These are phyloP conservation scores for Mucor piriformis DNA, from an alignment of 371 early-diverging fungal species.

Conservation along the genomic window DNA sequence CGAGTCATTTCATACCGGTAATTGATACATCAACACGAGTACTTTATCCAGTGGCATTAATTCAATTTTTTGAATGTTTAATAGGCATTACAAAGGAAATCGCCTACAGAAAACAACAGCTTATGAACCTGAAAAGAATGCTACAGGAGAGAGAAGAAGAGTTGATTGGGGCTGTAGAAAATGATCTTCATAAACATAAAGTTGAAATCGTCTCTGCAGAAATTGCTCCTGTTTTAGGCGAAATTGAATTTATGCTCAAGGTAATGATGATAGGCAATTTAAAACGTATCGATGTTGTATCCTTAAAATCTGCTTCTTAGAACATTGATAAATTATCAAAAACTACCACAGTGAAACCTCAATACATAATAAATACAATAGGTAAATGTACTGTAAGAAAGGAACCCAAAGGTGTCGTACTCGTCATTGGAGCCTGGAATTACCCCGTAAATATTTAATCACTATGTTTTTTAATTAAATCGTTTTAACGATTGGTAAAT, in stretches of 20 bases:
- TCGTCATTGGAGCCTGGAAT: conserved; percentile 87
- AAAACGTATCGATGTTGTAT: background rate
- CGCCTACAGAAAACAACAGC: conserved; percentile 68
- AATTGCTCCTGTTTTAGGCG: conserved; percentile 64
- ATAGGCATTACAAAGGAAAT: conserved; percentile 47
- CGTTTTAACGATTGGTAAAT: background rate
- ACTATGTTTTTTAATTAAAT: background rate
- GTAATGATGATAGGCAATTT: conserved; percentile 12
- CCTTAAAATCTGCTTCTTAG: conserved; percentile 11
- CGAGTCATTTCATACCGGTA: conserved; percentile 47
- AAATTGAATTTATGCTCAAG: conserved; percentile 62
- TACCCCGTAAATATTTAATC: conserved; percentile 56
- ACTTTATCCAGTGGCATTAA: background rate
- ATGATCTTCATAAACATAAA: conserved; percentile 68
- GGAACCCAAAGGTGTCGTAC: conserved; percentile 77
- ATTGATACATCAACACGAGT: background rate
- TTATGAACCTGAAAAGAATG: conserved; percentile 59
- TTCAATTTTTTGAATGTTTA: background rate
- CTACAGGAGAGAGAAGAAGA: conserved; percentile 64
- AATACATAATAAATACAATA: conserved; percentile 37
- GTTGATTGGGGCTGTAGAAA: conserved; percentile 59
- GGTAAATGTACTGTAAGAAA: conserved; percentile 54
- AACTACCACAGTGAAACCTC: conserved; percentile 33
- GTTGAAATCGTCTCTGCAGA: conserved; percentile 63
- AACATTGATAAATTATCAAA: conserved; percentile 37